Base-by-base conservation (phyloP, 306 rosid genomes). In the Rosa rugosa region DNA sequence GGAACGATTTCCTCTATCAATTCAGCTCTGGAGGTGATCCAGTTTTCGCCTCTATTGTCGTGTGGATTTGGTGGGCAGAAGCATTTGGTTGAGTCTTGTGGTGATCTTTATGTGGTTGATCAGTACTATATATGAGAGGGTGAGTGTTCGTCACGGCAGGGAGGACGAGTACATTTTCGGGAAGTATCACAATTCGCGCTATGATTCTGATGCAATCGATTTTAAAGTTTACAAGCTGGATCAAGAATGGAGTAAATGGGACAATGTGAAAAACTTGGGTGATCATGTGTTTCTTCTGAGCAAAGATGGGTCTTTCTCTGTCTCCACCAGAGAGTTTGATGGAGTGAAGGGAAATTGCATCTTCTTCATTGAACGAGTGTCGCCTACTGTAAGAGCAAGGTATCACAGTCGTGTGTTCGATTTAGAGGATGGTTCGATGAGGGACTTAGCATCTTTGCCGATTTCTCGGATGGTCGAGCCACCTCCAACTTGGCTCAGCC, bases 31-130 rank as follows among this genome's bases (percentile, higher is more conserved):
- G 76, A 78, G 50, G 8, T 85, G 84, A 78, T 76, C 86, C 86
- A 56, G 20, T 76, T 83, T 84, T 79, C 86, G 9, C 87, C 86
- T 10, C 65, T 17, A 1, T 11, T 83, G 76, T 4, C 73, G 5
- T 12, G 44, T 5, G 81, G 76, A 7, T 49, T 34, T 4, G 84
- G 84, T 0, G 44, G 40, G 6, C 65, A 12, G 74, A 85, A 87
- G 77, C 66, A 78, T 11, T 72, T 87, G 84, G 84, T 87, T 27
- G 87, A 72, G 77, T 83, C 46, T 8, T 34, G 77, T 22, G 87
- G 89, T 10, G 77, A 80, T 38, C 87, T 88, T 16, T 81, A 76
- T 62, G 83, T 85, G 14, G 80, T 88, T 36, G 91, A 83, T 73
- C 62, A 81, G 64, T 56, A 72, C 64, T 13, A 67, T n/a, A n/a